Conservation (phyloP, 768 basidiomycete species). For the Crepidotus variabilis region DNA sequence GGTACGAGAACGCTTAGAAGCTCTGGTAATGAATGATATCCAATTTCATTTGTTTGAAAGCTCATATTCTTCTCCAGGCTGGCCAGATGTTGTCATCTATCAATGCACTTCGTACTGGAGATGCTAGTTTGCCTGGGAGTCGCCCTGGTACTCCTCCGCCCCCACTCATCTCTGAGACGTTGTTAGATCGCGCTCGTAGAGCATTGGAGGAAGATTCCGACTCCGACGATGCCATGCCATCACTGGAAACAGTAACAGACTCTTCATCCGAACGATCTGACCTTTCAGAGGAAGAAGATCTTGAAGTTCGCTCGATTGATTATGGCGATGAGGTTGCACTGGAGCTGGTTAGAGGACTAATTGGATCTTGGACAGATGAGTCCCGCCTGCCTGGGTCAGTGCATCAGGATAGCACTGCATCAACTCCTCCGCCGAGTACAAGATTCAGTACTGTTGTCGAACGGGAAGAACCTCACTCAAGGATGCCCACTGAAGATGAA, state of each 20-base stretch:
- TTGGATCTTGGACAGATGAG: not conserved
- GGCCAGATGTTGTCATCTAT: slow-evolving; percentile 28
- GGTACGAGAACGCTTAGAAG: slow-evolving; percentile 25
- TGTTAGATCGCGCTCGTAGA: not conserved
- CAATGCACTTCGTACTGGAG: slow-evolving; percentile 7
- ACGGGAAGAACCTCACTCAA: slow-evolving; percentile 1
- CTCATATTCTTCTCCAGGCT: slow-evolving; percentile 16
- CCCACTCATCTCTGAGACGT: slow-evolving; percentile 2
- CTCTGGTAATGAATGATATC: slow-evolving; percentile 17
- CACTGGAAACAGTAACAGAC: slow-evolving; percentile 30
- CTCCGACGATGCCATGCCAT: slow-evolving; percentile 28
- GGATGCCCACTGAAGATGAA: slow-evolving; percentile 1
- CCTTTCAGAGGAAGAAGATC: slow-evolving; percentile 15
- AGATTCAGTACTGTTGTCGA: slow-evolving; percentile 13
- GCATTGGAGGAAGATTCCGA: not conserved
- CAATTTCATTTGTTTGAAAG: too few species aligned
- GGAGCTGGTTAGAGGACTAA: not conserved
- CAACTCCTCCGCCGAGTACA: slow-evolving; percentile 1
- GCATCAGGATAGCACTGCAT: too few species aligned
- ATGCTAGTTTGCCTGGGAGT: slow-evolving; percentile 6
- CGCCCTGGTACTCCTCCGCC: slow-evolving; percentile 12
- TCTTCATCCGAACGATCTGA: slow-evolving; percentile 26
- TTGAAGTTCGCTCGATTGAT: slow-evolving; percentile 20
- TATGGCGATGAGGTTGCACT: slow-evolving; percentile 2
- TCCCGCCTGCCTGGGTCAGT: too few species aligned